Evolutionary conservation across 2,329 filamentous ascomycete genomes (phyloP).

Genomic region (Talaromyces sp.): DNA sequence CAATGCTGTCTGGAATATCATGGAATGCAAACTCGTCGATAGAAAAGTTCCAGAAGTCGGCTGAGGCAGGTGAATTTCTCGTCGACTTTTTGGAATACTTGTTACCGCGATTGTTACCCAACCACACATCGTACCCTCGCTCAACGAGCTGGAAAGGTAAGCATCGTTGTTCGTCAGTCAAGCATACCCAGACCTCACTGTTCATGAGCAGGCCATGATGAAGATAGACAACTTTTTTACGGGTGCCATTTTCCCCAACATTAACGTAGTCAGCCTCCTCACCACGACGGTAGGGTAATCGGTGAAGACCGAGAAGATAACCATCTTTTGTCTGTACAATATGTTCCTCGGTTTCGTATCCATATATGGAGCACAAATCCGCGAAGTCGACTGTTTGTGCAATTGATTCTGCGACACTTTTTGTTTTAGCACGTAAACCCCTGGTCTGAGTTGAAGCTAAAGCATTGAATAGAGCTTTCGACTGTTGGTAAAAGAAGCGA

Average conservation of each 20-base stretch:
- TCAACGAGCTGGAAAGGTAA: slow-evolving; percentile 87
- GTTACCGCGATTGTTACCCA: slow-evolving; percentile 97
- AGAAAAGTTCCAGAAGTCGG: slow-evolving; percentile 92
- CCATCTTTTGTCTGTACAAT: slow-evolving; percentile 92
- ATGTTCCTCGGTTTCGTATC: slow-evolving; percentile 93
- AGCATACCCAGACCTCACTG: slow-evolving; percentile 94
- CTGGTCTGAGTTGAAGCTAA: slow-evolving; percentile 68
- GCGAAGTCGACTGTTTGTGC: slow-evolving; percentile 87
- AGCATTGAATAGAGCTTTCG: slow-evolving; percentile 76
- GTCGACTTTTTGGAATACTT: slow-evolving; percentile 98
- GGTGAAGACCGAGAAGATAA: slow-evolving; percentile 84
- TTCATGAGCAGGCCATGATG: slow-evolving; percentile 98
- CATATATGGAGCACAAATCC: slow-evolving; percentile 86
- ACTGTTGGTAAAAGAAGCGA: slow-evolving; percentile 75
- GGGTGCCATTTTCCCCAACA: slow-evolving; percentile 57
- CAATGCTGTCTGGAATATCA: slow-evolving; percentile 92
- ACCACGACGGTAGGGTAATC: slow-evolving; percentile 76
- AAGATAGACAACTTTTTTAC: slow-evolving; percentile 86
- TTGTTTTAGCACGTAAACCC: slow-evolving; percentile 64
- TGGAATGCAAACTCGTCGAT: slow-evolving; percentile 98
- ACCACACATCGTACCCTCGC: slow-evolving; percentile 91
- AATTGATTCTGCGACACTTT: slow-evolving; percentile 69
- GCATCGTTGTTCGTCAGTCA: slow-evolving; percentile 80
- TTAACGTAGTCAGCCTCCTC: slow-evolving; percentile 81
- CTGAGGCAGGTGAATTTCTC: slow-evolving; percentile 67